Evolutionary conservation across 306 rosid genomes (phyloP), one percentile per base, ranked within the genome.

Genomic region (Elaeagnus macrophylla): DNA sequence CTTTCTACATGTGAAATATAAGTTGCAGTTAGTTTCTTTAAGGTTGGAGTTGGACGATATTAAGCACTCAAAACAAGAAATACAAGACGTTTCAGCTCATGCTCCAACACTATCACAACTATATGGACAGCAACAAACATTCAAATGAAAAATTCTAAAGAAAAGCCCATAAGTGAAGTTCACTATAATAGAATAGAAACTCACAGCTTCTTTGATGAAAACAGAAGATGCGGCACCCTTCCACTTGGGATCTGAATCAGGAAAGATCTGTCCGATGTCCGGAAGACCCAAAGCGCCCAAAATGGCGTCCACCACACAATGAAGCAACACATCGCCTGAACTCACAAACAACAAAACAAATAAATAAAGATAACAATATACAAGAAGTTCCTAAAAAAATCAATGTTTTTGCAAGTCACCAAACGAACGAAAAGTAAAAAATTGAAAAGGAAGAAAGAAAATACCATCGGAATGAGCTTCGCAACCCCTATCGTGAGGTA

Each of bases 391-490:
- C 37, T n/a, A 6, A 18, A 48, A n/a, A 56, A 48, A 48, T 1
- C 32, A 32, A 13, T 5, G 25, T 9, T 43, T 59, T 64, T 57
- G 46, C 25, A 39, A 39, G 64, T n/a, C 49, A 54, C 12, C 44
- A 10, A 19, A 42, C 13, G 35, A 25, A 25, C 32, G 35, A 17
- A 32, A 12, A 3, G 12, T 6, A 16, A 11, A 51, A 7, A 12
- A 41, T 19, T 42, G 16, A 45, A 41, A 13, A 8, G 5, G 9
- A 51, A 25, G 8, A 12, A 15, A 1, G 53, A 2, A 64, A 55
- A 61, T 68, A 89, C 97, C 99, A 69, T 93, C 99, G 19, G 99
- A 93, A 52, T 93, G 96, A 49, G 99, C 99, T 65, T 87, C 99
- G 76, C 99, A 93, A 57, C 99, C 99, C 72, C 80, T 66, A 0